These are phyloP conservation scores for Naganishia albida DNA, from an alignment of 1,284 basidiomycete genomes.

Conservation along the genomic window DNA sequence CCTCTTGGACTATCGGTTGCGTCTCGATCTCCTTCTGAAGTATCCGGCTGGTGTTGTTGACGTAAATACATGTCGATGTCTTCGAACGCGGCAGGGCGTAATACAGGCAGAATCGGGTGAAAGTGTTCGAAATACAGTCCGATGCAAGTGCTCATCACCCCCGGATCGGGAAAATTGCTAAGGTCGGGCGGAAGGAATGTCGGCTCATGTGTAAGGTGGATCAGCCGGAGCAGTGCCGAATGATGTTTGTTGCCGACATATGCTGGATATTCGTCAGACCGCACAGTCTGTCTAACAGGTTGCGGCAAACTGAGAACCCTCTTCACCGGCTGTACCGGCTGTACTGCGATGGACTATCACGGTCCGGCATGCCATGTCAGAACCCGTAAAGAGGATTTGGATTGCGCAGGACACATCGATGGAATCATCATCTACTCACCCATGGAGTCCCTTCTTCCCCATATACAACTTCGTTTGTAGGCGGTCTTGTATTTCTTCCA, in stretches of 20 bases:
- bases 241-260: conserved; percentile 39
- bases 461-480: conserved; percentile 2
- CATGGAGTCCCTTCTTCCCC: conserved; percentile 38
- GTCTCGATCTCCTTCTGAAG: conserved; percentile 23
- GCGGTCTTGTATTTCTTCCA: background rate
- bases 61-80: conserved; percentile 8
- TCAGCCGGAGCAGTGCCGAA: conserved; percentile 45
- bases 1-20: conserved; percentile 23
- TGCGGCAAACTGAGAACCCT: conserved; percentile 14
- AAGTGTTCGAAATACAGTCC: conserved; percentile 49
- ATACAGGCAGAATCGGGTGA: conserved; percentile 45
- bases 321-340: background rate
- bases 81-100: conserved; percentile 40
- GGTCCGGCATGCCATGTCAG: conserved; percentile 25
- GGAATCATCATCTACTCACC: conserved; percentile 36
- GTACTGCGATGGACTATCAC: conserved; percentile 14
- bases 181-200: conserved; percentile 44
- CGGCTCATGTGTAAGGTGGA: conserved; percentile 44
- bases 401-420: background rate
- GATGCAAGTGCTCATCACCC: conserved; percentile 43
- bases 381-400: background rate
- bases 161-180: conserved; percentile 43
- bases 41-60: background rate
- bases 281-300: background rate
- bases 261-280: conserved; percentile 14